Conservation (phyloP, 164 flowering plant genomes). For the Amborella trichopoda region DNA sequence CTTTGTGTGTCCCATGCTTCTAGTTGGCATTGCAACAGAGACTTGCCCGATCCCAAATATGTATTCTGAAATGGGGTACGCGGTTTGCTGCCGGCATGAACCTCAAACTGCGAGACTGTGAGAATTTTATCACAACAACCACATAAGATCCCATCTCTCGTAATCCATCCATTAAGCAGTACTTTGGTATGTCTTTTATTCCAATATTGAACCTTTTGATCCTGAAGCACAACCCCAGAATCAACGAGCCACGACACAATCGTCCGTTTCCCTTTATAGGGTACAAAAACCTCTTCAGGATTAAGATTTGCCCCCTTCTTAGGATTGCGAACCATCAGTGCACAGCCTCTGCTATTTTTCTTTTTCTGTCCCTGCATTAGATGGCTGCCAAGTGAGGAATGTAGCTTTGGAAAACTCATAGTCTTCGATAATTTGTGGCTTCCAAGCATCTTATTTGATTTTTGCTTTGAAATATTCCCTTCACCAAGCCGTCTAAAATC, state of each 20-base stretch:
- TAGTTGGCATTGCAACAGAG: conserved; percentile 73
- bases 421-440: background rate
- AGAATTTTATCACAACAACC: conserved; percentile 91
- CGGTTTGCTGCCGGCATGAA: conserved; percentile 88
- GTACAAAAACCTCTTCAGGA: conserved; percentile 44
- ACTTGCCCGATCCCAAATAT: conserved; percentile 50
- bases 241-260: conserved; percentile 90
- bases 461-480: background rate
- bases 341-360: conserved; percentile 50
- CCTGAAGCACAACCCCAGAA: conserved; percentile 46
- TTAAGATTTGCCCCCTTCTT: conserved; percentile 35
- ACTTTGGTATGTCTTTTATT: conserved; percentile 47
- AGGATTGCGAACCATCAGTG: conserved; percentile 65
- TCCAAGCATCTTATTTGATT: background rate
- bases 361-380: conserved; percentile 39
- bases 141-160: conserved; percentile 90
- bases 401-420: background rate
- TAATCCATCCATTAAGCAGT: conserved; percentile 82
- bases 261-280: conserved; percentile 74
- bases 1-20: conserved; percentile 86
- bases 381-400: background rate
- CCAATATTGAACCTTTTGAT: conserved; percentile 81
- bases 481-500: background rate
- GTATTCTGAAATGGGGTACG: conserved; percentile 76
- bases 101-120: conserved; percentile 81